A percentile compares a stretch with the other conserved stretches of the same genome.
These are phyloP conservation scores for Phalaenopsis equestris DNA, from an alignment of 106 monocot genomes.

Conservation along the genomic window DNA sequence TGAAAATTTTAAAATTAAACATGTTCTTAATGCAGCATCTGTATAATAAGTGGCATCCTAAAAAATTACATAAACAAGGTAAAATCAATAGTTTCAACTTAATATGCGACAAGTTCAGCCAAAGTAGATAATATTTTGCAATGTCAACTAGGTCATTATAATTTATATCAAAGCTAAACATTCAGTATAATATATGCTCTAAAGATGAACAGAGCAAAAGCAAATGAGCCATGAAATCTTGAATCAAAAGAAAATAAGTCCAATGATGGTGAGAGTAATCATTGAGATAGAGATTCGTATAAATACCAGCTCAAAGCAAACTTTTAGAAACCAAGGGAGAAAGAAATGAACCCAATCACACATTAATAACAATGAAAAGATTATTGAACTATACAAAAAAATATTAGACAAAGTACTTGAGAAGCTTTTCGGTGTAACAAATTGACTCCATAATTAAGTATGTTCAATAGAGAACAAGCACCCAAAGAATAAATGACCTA, in stretches of 20 bases:
- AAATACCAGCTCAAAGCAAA: not conserved
- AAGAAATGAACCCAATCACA: not conserved
- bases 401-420: not conserved
- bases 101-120: not conserved
- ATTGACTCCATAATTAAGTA: not conserved
- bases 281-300: not conserved
- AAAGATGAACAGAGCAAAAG: not conserved
- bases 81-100: not conserved
- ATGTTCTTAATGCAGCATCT: not conserved
- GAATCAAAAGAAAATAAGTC: not conserved
- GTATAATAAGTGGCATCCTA: not conserved
- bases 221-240: not conserved
- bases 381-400: not conserved
- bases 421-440: not conserved
- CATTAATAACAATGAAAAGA: not conserved
- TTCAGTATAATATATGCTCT: not conserved
- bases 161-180: not conserved
- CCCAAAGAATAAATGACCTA: not conserved
- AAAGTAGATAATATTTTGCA: not conserved
- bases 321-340: not conserved
- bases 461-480: not conserved
- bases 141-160: not conserved
- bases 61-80: not conserved
- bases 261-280: not conserved
- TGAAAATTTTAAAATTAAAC: not conserved